Percentiles rank a stretch among this genome's conserved stretches.
phyloP scores from a whole-genome alignment of 176 grass and related monocot species.

The Tuctoria greenei region DNA sequence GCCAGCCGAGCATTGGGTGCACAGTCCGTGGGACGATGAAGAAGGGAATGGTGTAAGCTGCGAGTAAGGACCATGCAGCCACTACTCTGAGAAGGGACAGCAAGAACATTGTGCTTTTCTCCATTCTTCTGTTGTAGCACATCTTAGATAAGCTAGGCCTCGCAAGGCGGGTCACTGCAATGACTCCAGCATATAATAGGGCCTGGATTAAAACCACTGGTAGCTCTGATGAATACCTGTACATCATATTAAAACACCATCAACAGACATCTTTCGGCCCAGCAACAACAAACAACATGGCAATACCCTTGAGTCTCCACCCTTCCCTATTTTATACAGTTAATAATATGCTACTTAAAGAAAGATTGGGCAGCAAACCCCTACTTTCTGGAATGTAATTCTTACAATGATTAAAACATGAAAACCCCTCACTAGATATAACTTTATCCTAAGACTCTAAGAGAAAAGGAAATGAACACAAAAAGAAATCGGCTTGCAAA shows the following conservation, averaged over 20 bases:
- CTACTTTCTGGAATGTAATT: constrained; percentile 31
- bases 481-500: no score
- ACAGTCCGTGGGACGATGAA: constrained; percentile 77
- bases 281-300: background rate
- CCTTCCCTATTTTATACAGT: background rate
- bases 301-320: background rate
- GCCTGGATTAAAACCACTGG: constrained; percentile 70
- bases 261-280: background rate
- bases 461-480: no score
- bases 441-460: constrained; percentile 37
- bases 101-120: constrained; percentile 63
- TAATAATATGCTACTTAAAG: background rate
- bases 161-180: constrained; percentile 56
- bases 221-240: constrained; percentile 71
- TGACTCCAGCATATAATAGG: constrained; percentile 69
- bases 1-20: constrained; percentile 84
- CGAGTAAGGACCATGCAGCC: constrained; percentile 60
- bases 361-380: background rate
- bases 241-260: constrained; percentile 17
- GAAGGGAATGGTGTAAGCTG: constrained; percentile 77
- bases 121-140: constrained; percentile 73
- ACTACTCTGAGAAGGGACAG: constrained; percentile 64
- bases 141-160: constrained; percentile 76
- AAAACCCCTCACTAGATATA: background rate
- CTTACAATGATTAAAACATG: background rate